Base-by-base conservation (phyloP, 768 basidiomycete genomes). In the Tulasnella sp. region DNA sequence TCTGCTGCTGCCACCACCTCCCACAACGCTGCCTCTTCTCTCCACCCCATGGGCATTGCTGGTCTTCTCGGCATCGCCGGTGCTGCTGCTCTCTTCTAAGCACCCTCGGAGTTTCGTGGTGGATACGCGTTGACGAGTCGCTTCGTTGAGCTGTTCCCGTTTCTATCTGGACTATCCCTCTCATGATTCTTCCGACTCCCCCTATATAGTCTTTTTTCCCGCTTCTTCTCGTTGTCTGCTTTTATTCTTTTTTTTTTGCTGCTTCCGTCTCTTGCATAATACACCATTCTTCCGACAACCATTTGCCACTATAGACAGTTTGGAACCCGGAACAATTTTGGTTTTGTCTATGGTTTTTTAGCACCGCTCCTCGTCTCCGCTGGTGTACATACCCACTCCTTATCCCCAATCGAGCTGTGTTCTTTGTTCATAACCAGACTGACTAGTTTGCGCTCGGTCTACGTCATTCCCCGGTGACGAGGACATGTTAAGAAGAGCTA, bases 1-100 rank as follows among this genome's bases (percentile, higher is more conserved):
- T 10, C 75, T 32, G 48, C 55, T 23, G 26, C 57, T 37, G 75
- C 75, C 1, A 44, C 75, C 48, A 67, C 74, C 29, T 5, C 23
- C 74, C 18, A 32, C 10, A 77, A 70, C 37, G 61, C 35, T 48
- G 75, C 37, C 75, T 37, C 75, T 20, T 0, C 2, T 39, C 26
- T 70, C 23, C 51, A 77, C 23, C 75, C 75, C 61, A 18, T 77
- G 16, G 51, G 55, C 40, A 46, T 77, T 20, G 75, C 75, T 35
- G 75, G 75, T 48, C 46, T 77, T 23, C 3, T 77, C 29, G 75
- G 57, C n/a, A 1, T 77, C 26, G 75, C 61, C 29, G 75, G 75
- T 39, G 51, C 39, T 35, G 75, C 67, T 39, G 75, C 75, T 61
- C 75, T 77, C 61, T 26, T 77, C 55, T 77, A 77, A 70, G 67